Base-by-base conservation (phyloP, 345 rosid species). In the Noccaea bulbosa region DNA sequence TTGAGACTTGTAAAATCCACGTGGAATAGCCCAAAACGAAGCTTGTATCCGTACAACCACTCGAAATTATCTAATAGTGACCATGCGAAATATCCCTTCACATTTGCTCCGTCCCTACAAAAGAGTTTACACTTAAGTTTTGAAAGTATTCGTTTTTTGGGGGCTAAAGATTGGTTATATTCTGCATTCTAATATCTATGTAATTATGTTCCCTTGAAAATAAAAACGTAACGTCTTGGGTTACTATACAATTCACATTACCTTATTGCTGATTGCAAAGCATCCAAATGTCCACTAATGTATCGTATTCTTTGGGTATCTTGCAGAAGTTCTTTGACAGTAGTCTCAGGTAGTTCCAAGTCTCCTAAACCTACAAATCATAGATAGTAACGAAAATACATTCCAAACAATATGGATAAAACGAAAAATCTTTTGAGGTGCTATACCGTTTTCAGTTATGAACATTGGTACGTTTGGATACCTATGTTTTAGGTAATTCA, bases 61-160 rank as follows among this genome's bases (percentile, higher is more conserved):
- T 92, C 98, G 8, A 83, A 89, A 53, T 86, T 81, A 74, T 92
- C 96, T 3, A 89, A 83, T 77, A 92, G 59, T 16, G 96, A 85
- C 98, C 96, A 89, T 7, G 75, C 75, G 16, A 88, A 86, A 72
- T 89, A 92, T 0, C 98, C 95, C 62, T 88, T 70, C 10, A 90
- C 85, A 63, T 92, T 88, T 78, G 86, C 96, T 69, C 93, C 96
- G 67, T 84, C 78, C 78, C 89, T 84, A 66, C 44, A 51, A 44
- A 48, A 50, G 2, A 46, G 27, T 46, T 67, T 11, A 24, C 5
- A 33, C 3, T 15, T n/a, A 11, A 27, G 0, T 4, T 15, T 7
- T 35, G 8, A 3, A 30, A 10, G 0, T 16, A 46, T 50, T 55
- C 16, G 30, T 73, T 17, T 17, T 17, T 17, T 17, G 20, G 20